phyloP scores from a whole-genome alignment of 495 filamentous ascomycete species.

The Hyaloscypha hepaticicola region DNA sequence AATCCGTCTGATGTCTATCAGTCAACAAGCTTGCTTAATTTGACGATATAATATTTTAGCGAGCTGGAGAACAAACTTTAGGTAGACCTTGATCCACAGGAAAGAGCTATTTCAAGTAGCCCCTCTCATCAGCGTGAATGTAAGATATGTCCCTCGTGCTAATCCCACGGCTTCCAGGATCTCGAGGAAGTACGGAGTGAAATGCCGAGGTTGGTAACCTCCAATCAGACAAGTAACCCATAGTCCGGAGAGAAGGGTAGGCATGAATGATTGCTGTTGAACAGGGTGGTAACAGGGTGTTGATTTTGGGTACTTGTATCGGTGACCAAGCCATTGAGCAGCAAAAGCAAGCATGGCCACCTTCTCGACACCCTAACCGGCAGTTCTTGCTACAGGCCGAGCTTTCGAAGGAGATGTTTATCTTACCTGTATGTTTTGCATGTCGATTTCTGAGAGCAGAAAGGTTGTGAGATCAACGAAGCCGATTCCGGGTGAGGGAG shows the following conservation, averaged over 20 bases:
- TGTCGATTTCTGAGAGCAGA: constrained; percentile 64
- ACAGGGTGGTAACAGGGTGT: constrained; percentile 39
- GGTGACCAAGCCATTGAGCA: constrained; percentile 65
- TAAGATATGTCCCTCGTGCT: constrained; percentile 56
- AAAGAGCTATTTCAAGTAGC: not conserved
- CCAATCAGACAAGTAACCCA: constrained; percentile 34
- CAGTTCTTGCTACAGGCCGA: not conserved
- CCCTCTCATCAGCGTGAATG: not conserved
- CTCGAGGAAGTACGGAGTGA: constrained; percentile 49
- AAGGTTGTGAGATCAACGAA: constrained; percentile 82
- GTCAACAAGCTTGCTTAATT: not conserved
- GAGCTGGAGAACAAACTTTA: not conserved
- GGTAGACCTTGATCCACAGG: not conserved
- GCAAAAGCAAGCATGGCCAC: constrained; percentile 60
- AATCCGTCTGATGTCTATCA: not conserved
- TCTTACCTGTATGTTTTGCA: constrained; percentile 62
- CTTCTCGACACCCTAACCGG: constrained; percentile 79
- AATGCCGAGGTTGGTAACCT: constrained; percentile 43
- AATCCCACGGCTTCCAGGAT: constrained; percentile 51
- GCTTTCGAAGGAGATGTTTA: not conserved
- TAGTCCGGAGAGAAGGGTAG: constrained; percentile 33
- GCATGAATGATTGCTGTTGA: constrained; percentile 21
- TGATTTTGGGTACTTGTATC: constrained; percentile 92
- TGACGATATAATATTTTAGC: constrained; percentile 1
- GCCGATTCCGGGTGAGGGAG: constrained; percentile 60